phyloP scores from a whole-genome alignment of 208 protist genomes.

The Acanthamoeba lenticulata region DNA sequence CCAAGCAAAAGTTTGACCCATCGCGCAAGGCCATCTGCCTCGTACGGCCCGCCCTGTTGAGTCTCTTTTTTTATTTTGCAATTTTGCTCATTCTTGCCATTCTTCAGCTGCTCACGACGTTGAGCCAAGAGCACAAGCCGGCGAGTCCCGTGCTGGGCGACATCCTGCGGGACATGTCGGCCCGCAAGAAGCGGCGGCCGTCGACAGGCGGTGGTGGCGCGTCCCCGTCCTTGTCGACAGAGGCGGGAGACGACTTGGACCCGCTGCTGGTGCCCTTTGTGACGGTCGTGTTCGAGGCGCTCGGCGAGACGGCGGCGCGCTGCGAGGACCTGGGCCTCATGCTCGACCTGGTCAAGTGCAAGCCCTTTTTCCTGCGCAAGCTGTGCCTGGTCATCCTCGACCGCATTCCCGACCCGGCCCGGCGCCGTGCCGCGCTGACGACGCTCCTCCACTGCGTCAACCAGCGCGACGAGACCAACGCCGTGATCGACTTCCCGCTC shows the following conservation, averaged over 20 bases:
- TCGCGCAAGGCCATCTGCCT: conserved; percentile 2
- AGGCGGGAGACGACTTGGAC: not conserved
- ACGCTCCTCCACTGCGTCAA: not conserved
- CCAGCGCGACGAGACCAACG: not conserved
- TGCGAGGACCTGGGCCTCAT: not conserved
- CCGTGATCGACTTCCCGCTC: not conserved
- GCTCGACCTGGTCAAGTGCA: conserved; percentile 40
- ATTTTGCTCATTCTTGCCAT: not conserved
- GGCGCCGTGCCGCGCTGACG: not conserved
- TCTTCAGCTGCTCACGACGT: not conserved
- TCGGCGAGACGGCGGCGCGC: not conserved
- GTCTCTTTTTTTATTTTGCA: not conserved
- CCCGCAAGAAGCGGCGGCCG: not conserved
- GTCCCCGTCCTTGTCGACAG: not conserved
- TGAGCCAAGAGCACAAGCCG: not conserved
- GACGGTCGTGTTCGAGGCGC: not conserved
- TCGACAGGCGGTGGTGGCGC: not conserved
- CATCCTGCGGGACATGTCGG: not conserved
- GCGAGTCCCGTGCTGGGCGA: not conserved
- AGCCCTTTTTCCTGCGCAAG: conserved; percentile 21
- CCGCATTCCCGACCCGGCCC: not conserved
- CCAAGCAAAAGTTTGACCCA: conserved; percentile 2
- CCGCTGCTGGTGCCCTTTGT: conserved; percentile 12
- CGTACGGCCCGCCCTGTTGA: not conserved
- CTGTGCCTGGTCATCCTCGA: not conserved